Conservation (phyloP, 176 grass and related monocot genomes). For the Musa acuminata region DNA sequence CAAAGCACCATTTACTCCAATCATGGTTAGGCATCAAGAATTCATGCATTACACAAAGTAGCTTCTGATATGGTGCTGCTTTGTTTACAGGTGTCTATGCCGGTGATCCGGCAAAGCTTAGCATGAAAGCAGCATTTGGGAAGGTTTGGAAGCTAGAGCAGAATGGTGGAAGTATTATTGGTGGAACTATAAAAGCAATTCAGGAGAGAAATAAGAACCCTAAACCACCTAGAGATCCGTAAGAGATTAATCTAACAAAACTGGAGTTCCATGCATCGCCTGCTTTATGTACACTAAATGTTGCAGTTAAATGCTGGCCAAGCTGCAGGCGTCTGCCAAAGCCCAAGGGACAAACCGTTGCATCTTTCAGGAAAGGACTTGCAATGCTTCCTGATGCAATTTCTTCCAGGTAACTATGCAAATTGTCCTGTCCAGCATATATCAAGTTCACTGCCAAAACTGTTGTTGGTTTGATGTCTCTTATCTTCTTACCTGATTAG, state of each 20-base stretch:
- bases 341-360: constrained; percentile 93
- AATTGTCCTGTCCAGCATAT: background rate
- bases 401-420: constrained; percentile 53
- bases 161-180: constrained; percentile 75
- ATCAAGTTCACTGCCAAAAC: no score
- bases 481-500: no score
- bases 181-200: constrained; percentile 87
- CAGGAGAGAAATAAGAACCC: constrained; percentile 62
- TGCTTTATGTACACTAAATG: background rate
- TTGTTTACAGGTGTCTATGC: constrained; percentile 65
- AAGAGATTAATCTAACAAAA: constrained; percentile 21
- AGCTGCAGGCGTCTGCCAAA: constrained; percentile 53
- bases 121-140: constrained; percentile 95
- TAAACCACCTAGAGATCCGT: constrained; percentile 60
- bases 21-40: background rate
- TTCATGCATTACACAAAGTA: background rate
- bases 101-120: constrained; percentile 81
- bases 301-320: background rate
- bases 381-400: constrained; percentile 82
- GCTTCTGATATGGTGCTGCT: background rate
- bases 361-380: constrained; percentile 89
- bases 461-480: no score
- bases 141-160: constrained; percentile 82
- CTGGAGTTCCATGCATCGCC: constrained; percentile 3
- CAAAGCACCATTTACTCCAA: background rate